Base-by-base conservation (phyloP, 2,329 filamentous ascomycete species). In the Dactylellina drechsleri region DNA sequence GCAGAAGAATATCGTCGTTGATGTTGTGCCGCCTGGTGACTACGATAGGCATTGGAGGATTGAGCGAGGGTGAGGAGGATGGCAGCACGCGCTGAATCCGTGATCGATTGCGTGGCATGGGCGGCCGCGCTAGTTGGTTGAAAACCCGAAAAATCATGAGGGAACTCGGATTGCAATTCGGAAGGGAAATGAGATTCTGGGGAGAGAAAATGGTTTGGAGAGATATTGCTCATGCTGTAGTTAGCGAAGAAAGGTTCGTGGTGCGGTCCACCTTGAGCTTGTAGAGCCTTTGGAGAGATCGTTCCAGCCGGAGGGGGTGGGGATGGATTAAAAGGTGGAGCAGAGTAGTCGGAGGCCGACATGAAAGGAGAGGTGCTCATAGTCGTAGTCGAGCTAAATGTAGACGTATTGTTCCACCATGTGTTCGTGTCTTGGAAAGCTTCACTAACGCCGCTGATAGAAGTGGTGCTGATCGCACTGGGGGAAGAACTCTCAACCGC, bases 401-500 rank as follows among this genome's bases (percentile, higher is more conserved):
- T 78, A 43, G 73, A 76, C 57, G 61, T 10, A 64, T 76, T 76
- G 47, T 77, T 75, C 78, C 78, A 79, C 31, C 77, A 77, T 4
- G 73, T 73, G 40, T 78, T 77, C 23, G 92, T 92, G 82, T 97
- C 93, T 70, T 95, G 85, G 90, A 97, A 93, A 73, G 93, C 89
- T 81, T 98, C 95, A 82, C 92, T 96, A 82, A 93, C 91, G 59
- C 90, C 92, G 81, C 91, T 94, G 80, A 96, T 93, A 82, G 93
- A 98, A 72, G 92, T 92, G 50, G 92, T 96, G 84, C 94, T 98
- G 82, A 98, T 94, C 54, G 93, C 93, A 7, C 95, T 98, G 15
- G 95, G 95, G 13, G 95, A 98, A 10, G 95, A 98, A 72, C 91
- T 93, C 79, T 97, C 94, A 64, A 97, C 87, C 28, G 92, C 78